Evolutionary conservation across 1,139 yeast genomes (phyloP).

Genomic region (Yamadazyma trypodendri): DNA sequence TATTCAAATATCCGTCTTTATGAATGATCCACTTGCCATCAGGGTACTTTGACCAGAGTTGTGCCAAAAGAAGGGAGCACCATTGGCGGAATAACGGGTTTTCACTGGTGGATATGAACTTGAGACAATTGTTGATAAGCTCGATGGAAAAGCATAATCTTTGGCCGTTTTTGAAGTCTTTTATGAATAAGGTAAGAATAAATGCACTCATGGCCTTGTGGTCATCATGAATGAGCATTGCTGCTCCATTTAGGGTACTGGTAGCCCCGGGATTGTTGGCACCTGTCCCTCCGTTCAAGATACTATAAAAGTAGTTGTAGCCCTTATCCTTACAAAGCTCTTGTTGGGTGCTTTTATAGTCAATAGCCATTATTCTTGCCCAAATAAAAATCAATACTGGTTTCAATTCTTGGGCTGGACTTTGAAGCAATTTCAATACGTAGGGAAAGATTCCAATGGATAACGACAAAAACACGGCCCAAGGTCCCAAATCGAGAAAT

Average conservation of each 20-base stretch:
- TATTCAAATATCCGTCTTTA: slow-evolving; percentile 62
- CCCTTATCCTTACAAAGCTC: slow-evolving; percentile 92
- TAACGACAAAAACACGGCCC: slow-evolving; percentile 92
- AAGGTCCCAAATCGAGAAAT: slow-evolving; percentile 91
- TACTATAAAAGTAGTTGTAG: slow-evolving; percentile 79
- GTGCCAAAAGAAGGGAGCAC: slow-evolving; percentile 80
- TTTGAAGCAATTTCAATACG: slow-evolving; percentile 82
- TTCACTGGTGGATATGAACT: slow-evolving; percentile 69
- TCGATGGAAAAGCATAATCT: slow-evolving; percentile 75
- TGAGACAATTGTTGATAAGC: slow-evolving; percentile 64
- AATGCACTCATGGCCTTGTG: slow-evolving; percentile 97
- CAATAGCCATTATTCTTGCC: slow-evolving; percentile 98
- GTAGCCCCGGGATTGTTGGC: slow-evolving; percentile 18
- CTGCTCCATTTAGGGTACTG: slow-evolving; percentile 5
- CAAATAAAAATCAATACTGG: slow-evolving; percentile 94
- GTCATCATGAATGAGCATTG: slow-evolving; percentile 56
- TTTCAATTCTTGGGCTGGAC: slow-evolving; percentile 93
- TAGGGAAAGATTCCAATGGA: slow-evolving; percentile 97
- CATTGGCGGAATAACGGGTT: slow-evolving; percentile 88
- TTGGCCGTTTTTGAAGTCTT: slow-evolving; percentile 80
- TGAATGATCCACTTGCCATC: slow-evolving; percentile 76
- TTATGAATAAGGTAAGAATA: slow-evolving; percentile 77
- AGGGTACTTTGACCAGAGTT: slow-evolving; percentile 69
- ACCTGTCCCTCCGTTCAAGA: slow-evolving; percentile 45
- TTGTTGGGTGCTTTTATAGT: slow-evolving; percentile 83